Percentiles rank a stretch among this genome's conserved stretches.
These are phyloP conservation scores for Coemansia sp. DNA, from an alignment of 192 early-diverging fungal species.

Conservation along the genomic window DNA sequence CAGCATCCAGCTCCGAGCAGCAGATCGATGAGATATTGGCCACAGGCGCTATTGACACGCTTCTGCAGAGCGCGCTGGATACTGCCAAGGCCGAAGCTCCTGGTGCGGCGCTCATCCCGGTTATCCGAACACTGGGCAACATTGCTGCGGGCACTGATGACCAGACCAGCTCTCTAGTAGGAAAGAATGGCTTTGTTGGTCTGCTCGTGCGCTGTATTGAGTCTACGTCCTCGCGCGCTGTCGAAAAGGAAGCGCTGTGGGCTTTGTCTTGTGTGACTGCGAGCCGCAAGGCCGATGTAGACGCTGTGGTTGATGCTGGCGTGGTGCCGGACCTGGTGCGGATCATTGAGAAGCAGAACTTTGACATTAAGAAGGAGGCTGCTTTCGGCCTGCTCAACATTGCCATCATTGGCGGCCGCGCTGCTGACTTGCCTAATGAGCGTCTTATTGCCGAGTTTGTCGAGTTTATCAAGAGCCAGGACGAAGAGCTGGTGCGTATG, in stretches of 20 bases:
- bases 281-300: slow-evolving; percentile 38
- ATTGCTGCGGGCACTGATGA: slow-evolving; percentile 65
- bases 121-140: slow-evolving; percentile 67
- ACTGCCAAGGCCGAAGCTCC: slow-evolving; percentile 20
- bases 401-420: slow-evolving; percentile 40
- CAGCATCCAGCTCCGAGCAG: slow-evolving; percentile 50
- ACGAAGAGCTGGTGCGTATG: slow-evolving; percentile 61
- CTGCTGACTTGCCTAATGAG: slow-evolving; percentile 24
- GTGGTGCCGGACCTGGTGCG: slow-evolving; percentile 56
- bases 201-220: slow-evolving; percentile 37
- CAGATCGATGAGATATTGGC: slow-evolving; percentile 52
- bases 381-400: slow-evolving; percentile 66
- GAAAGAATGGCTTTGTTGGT: slow-evolving; percentile 53
- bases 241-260: slow-evolving; percentile 74
- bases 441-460: slow-evolving; percentile 36
- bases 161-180: slow-evolving; percentile 54
- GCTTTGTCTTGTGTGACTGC: slow-evolving; percentile 71
- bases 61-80: slow-evolving; percentile 13
- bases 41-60: slow-evolving; percentile 30
- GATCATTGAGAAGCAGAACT: slow-evolving; percentile 61
- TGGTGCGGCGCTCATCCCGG: slow-evolving; percentile 51
- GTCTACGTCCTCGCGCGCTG: slow-evolving; percentile 34
- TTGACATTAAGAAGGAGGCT: slow-evolving; percentile 71
- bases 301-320: slow-evolving; percentile 56
- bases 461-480: slow-evolving; percentile 65